Base-by-base conservation (phyloP, 2,329 filamentous ascomycete genomes). In the Calonectria pteridis region DNA sequence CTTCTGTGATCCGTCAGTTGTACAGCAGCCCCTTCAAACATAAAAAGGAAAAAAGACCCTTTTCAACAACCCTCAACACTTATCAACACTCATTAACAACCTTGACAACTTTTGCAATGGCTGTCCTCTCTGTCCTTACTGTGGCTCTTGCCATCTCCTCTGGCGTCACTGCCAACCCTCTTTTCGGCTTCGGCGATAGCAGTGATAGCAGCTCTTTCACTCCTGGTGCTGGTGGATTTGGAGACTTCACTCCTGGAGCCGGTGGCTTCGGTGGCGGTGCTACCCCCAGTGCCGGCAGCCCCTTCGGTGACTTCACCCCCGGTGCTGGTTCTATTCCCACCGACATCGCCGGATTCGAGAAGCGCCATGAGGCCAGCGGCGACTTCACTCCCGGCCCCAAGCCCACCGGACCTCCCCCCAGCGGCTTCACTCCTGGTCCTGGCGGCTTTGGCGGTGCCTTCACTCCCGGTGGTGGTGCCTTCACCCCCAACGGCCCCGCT, bases 1-100 rank as follows among this genome's bases (percentile, higher is more conserved):
- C 79, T 79, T 77, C 79, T 81, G 79, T 78, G 76, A 72, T 79
- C 66, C 76, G 73, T 80, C 71, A 67, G 66, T 78, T 76, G 51
- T 66, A 75, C 70, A 55, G 72, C 74, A 40, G 63, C 75, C 76
- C 62, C 68, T 78, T 70, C 62, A 62, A 62, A 16, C n/a, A 62
- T 40, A 62, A 62, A 37, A 62, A 62, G 35, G 55, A 40, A 62
- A 46, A 72, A 67, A 49, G 50, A 9, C 35, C 20, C 20, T 37
- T 40, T 65, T 59, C 70, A 49, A 68, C 58, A 75, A 40, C 55
- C 49, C 67, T 72, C 20, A 50, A 33, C 55, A 59, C 46, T n/a
- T 33, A 46, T 72, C 65, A 53, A 71, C 69, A 66, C 51, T 62
- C 55, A 28, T 62, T 29, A 28, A 62, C 35, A 62, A 26, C 55